Percentiles rank a stretch among this genome's conserved stretches.
Conservation (phyloP, 2,329 filamentous ascomycete species). For the Aspergillus fumigatus region DNA sequence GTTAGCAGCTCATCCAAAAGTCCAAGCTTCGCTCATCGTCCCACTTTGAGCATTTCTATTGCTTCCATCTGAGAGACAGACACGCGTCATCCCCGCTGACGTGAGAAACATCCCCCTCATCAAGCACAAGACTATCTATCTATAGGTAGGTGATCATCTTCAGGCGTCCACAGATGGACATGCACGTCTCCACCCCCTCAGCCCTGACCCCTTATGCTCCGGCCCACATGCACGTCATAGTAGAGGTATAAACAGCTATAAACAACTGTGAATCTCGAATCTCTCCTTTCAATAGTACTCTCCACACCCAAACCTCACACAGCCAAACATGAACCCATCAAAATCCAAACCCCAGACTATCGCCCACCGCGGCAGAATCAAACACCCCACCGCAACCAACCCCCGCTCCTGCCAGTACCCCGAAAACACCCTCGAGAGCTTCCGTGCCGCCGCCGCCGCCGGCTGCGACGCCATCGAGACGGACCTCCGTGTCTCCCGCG, state of each 20-base stretch:
- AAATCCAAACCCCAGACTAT: constrained; percentile 33
- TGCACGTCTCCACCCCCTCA: background rate
- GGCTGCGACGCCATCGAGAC: constrained; percentile 83
- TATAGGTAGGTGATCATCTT: background rate
- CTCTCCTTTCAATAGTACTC: too few relatives aligned
- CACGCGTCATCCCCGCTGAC: background rate
- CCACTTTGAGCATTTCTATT: background rate
- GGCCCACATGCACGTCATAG: background rate
- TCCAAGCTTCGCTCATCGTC: background rate
- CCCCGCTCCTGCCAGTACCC: constrained; percentile 47
- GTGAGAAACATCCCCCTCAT: background rate
- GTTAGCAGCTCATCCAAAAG: too few relatives aligned
- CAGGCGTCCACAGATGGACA: background rate
- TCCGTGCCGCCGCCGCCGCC: constrained; percentile 65
- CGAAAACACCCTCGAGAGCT: constrained; percentile 81
- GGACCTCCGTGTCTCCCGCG: constrained; percentile 76
- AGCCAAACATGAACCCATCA: background rate
- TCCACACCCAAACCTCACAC: too few relatives aligned
- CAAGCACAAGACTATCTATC: background rate
- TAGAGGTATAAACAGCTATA: background rate
- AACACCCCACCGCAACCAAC: constrained; percentile 13
- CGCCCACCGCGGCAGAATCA: constrained; percentile 55
- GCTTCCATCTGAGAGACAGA: background rate
- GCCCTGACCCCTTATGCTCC: background rate
- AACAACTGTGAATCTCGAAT: too few relatives aligned